phyloP scores from a whole-genome alignment of 176 grass and related monocot species.

The bread wheat (Triticum aestivum) region IWGSC_CS_RefSeq_v2.1 NC_057805.1:480977701-480978200 shows the following conservation, averaged over 20 bases:
- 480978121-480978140: not conserved
- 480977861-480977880: not conserved
- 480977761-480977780: slow-evolving; percentile 46
- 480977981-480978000: not conserved
- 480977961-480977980: not conserved
- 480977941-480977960: not conserved
- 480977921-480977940: not conserved
- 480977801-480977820: not conserved
- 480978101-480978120: not conserved
- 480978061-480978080: not conserved
- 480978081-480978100: not conserved
- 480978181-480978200: not conserved
- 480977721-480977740: slow-evolving; percentile 31
- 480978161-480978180: not conserved
- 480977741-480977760: slow-evolving; percentile 45
- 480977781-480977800: slow-evolving; percentile 6
- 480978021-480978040: not conserved
- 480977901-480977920: not conserved
- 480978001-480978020: not conserved
- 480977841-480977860: not conserved
- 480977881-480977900: not conserved
- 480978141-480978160: not conserved
- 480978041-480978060: not conserved
- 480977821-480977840: not conserved
- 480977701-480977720: slow-evolving; percentile 38